These are phyloP conservation scores for Paraphoma sp. DNA, from an alignment of 2,329 filamentous ascomycete genomes.

Conservation along the genomic window DNA sequence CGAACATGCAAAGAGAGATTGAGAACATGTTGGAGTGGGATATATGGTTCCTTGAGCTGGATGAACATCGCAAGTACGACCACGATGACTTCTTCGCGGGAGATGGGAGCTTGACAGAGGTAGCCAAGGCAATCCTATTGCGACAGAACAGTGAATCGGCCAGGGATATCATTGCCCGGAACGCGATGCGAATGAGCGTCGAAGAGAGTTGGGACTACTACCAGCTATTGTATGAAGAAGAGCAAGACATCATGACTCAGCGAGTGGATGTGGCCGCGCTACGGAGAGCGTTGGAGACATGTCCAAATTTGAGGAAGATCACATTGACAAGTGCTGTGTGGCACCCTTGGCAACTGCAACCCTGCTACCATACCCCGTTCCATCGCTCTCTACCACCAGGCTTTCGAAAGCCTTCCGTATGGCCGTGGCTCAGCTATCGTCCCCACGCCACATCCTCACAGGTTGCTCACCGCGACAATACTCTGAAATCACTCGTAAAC, in stretches of 20 bases:
- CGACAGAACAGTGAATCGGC: constrained; percentile 18
- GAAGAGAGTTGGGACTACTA: constrained; percentile 39
- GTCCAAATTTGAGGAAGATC: constrained; percentile 47
- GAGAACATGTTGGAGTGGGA: constrained; percentile 10
- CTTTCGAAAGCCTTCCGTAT: constrained; percentile 50
- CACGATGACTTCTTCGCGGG: constrained; percentile 15
- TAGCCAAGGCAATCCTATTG: constrained; percentile 21
- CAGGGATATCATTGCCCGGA: constrained; percentile 18
- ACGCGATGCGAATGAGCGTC: constrained; percentile 24
- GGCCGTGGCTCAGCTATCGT: constrained; percentile 37
- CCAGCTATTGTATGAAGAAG: constrained; percentile 39
- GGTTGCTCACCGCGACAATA: neutral
- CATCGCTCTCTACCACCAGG: constrained; percentile 50
- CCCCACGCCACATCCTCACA: constrained; percentile 7
- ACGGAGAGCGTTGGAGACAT: constrained; percentile 39
- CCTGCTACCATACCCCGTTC: constrained; percentile 53
- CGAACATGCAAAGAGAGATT: constrained; percentile 6
- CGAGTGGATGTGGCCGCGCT: constrained; percentile 41
- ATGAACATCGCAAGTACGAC: constrained; percentile 12
- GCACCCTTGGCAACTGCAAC: constrained; percentile 41
- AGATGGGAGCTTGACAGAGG: constrained; percentile 20
- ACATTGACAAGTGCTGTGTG: constrained; percentile 52
- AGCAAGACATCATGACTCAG: constrained; percentile 37
- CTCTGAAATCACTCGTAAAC: neutral
- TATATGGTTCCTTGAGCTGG: neutral